Conservation (phyloP, 768 basidiomycete species). For the Leucogyrophana mollusca region DNA sequence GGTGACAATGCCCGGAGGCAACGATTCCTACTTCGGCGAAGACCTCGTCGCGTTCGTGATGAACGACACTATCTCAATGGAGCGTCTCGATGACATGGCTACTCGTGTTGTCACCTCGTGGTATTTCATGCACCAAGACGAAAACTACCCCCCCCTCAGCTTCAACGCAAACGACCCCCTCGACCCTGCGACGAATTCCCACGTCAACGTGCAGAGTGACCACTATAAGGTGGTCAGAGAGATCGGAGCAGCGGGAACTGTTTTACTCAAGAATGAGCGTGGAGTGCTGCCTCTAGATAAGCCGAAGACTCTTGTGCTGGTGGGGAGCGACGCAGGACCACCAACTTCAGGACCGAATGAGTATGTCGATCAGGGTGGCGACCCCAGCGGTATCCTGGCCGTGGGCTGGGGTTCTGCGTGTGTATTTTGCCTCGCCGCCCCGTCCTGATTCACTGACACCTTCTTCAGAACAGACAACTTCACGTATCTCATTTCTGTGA, state of each 20-base stretch:
- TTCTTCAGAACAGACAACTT: conserved; percentile 65
- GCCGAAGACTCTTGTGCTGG: conserved; percentile 49
- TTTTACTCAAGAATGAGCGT: conserved; percentile 72
- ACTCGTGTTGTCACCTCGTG: conserved; percentile 71
- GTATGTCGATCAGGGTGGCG: conserved; percentile 38
- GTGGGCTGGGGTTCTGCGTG: conserved; percentile 87
- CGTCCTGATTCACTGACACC: conserved; percentile 48
- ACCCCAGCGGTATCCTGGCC: conserved; percentile 60
- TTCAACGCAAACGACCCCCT: conserved; percentile 66
- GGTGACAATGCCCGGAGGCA: conserved; percentile 68
- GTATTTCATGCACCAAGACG: conserved; percentile 57
- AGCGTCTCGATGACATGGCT: conserved; percentile 77
- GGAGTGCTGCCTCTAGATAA: conserved; percentile 54
- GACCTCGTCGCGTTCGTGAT: conserved; percentile 66
- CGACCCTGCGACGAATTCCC: conserved; percentile 52
- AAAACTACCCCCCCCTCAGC: conserved; percentile 60
- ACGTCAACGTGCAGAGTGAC: conserved; percentile 67
- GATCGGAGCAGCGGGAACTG: conserved; percentile 70
- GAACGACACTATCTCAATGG: conserved; percentile 66
- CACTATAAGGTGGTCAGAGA: conserved; percentile 66
- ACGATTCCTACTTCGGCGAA: conserved; percentile 51
- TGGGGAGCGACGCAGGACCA: conserved; percentile 54
- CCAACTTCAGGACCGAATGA: conserved; percentile 46
- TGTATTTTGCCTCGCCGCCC: conserved; percentile 26
- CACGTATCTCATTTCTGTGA: conserved; percentile 69